Evolutionary conservation across 257 asterid genomes (phyloP), one percentile per base, ranked within the genome.

Genomic region (Solanum commersonii): DNA sequence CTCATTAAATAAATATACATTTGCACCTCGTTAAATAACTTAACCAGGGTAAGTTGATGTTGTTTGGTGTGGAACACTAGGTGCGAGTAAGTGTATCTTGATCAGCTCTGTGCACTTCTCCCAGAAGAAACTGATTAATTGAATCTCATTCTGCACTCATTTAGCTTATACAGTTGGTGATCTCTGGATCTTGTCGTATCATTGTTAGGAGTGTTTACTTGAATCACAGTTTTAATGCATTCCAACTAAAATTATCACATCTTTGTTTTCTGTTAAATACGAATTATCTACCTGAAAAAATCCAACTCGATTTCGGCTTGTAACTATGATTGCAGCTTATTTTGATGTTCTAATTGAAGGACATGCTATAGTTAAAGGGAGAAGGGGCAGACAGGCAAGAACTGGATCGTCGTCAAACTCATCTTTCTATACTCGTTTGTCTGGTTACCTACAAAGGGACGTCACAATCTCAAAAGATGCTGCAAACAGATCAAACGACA

Each of bases 251-350:
- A 52, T 18, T 16, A 2, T 15, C 63, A 52, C 65, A 6, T 56
- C n/a, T 56, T 56, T 56, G 25, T 56, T 56, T 56, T 56, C 4
- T 56, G 65, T 56, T 6, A 56, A 56, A 56, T 56, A 56, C 0
- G 5, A 56, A 56, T 18, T 18, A 56, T 56, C n/a, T 52, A 2
- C 65, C n/a, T 56, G 65, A 56, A 2, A 22, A 8, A 59, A 12
- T 59, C 13, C 68, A 8, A 60, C 4, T 59, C 1, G 67, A 59
- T 59, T 59, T 20, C 10, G n/a, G 13, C 31, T n/a, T 65, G 13
- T 44, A 84, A 40, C 35, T 87, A 23, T 29, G 6, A 29, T 49
- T 81, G 87, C 86, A 88, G 91, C 72, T 85, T 79, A 34, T 78
- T 88, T 40, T 63, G 63, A 44, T 6, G 15, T n/a, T 38, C 35